These are phyloP conservation scores for Pichia gijzeniarum DNA, from an alignment of 805 yeast genomes.

Conservation along the genomic window DNA sequence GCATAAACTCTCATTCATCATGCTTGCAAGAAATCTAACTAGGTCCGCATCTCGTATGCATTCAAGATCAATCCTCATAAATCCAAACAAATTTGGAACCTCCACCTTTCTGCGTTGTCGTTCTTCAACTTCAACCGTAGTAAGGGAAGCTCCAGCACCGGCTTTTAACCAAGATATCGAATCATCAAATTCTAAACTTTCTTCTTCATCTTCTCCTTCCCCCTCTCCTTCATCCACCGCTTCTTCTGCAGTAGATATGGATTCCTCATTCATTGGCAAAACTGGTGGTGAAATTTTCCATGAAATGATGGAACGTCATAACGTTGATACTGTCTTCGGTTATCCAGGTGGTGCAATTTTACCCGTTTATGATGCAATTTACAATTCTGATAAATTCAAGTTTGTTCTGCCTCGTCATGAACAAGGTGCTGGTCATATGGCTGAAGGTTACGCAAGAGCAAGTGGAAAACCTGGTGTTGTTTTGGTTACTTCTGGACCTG, in stretches of 20 bases:
- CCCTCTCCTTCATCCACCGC: constrained; percentile 9
- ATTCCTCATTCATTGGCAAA: constrained; percentile 85
- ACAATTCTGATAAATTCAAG: constrained; percentile 80
- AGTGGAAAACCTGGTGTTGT: constrained; percentile 96
- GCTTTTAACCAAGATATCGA: constrained; percentile 15
- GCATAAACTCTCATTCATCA: neutral
- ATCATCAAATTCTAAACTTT: constrained; percentile 20
- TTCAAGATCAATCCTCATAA: neutral
- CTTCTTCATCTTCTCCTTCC: too few relatives aligned
- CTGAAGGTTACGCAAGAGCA: constrained; percentile 97
- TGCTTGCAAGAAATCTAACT: constrained; percentile 7
- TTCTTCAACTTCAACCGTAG: constrained; percentile 8
- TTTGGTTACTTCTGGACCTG: constrained; percentile 98
- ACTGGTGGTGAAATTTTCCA: constrained; percentile 99
- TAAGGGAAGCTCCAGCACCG: constrained; percentile 19
- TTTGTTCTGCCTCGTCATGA: constrained; percentile 95
- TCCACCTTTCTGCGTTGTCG: constrained; percentile 7
- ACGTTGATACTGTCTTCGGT: constrained; percentile 93
- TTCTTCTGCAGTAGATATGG: constrained; percentile 31
- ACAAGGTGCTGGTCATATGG: constrained; percentile 99
- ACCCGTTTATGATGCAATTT: constrained; percentile 96
- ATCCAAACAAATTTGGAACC: neutral
- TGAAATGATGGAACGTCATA: constrained; percentile 96
- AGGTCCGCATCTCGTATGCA: constrained; percentile 9
- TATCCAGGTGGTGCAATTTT: constrained; percentile 99